phyloP scores from a whole-genome alignment of 768 basidiomycete species.

The Pulveroboletus sp. region DNA sequence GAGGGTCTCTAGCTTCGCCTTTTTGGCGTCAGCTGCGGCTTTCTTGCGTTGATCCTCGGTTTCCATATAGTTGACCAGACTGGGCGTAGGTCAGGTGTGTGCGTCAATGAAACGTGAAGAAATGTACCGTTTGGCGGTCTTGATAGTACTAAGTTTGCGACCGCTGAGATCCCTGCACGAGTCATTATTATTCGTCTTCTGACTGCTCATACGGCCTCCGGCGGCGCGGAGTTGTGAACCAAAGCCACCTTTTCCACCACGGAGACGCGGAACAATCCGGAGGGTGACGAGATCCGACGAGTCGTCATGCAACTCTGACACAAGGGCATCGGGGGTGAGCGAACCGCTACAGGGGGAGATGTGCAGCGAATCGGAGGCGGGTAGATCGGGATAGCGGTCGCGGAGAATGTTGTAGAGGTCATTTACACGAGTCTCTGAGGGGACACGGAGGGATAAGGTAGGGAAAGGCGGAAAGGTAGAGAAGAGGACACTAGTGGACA shows the following conservation, averaged over 20 bases:
- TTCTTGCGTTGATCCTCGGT: conserved; percentile 76
- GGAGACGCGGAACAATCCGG: conserved; percentile 66
- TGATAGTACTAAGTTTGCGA: conserved; percentile 85
- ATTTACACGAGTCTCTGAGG: conserved; percentile 36
- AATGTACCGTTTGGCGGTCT: conserved; percentile 88
- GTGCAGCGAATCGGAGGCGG: conserved; percentile 35
- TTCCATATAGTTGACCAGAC: conserved; percentile 83
- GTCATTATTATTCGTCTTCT: conserved; percentile 93
- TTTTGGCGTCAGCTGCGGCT: conserved; percentile 70
- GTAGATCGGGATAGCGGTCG: conserved; percentile 46
- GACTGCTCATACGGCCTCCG: conserved; percentile 95
- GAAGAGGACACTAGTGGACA: conserved; percentile 51
- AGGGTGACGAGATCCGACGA: conserved; percentile 51
- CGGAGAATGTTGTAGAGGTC: conserved; percentile 42
- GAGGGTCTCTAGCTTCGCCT: conserved; percentile 76
- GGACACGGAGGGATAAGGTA: conserved; percentile 45
- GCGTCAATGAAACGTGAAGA: neutral
- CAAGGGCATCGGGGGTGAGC: conserved; percentile 24
- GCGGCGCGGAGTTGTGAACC: conserved; percentile 95
- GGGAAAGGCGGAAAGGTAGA: conserved; percentile 60
- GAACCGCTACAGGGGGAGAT: conserved; percentile 39
- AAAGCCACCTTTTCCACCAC: conserved; percentile 96
- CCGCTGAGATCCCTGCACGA: conserved; percentile 92
- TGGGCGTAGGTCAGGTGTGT: conserved; percentile 26
- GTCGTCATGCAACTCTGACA: conserved; percentile 35